Evolutionary conservation across 805 yeast species (phyloP).

Genomic region (Metschnikowia reukaufii): DNA sequence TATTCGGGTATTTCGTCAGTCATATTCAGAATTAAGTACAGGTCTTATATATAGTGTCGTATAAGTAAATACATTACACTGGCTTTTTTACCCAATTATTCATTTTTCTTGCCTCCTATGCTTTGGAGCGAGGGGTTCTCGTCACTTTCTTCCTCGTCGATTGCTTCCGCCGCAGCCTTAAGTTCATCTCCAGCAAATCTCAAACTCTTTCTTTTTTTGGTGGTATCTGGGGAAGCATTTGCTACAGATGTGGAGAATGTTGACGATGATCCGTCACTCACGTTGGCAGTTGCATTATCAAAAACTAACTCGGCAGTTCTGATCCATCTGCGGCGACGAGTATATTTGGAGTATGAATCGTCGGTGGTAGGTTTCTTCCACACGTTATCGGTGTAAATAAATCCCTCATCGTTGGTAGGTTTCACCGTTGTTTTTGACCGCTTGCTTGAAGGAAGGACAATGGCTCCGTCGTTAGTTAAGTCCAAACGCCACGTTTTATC

Average conservation of each 20-base stretch:
- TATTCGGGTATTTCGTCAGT: not conserved
- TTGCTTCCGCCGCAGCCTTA: constrained; percentile 1
- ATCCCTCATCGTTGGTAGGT: constrained; percentile 82
- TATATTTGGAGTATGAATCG: constrained; percentile 84
- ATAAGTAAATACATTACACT: not conserved
- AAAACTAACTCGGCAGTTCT: constrained; percentile 84
- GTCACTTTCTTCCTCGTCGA: constrained; percentile 3
- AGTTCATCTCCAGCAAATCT: constrained; percentile 37
- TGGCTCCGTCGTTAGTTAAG: constrained; percentile 81
- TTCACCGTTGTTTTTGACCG: constrained; percentile 57
- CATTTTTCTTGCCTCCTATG: constrained; percentile 10
- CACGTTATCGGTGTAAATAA: constrained; percentile 83
- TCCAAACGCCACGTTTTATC: constrained; percentile 92
- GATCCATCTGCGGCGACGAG: constrained; percentile 94
- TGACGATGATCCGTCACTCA: constrained; percentile 6
- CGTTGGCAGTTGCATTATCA: constrained; percentile 15
- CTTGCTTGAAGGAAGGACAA: constrained; percentile 65
- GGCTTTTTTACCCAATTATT: not conserved
- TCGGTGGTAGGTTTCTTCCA: constrained; percentile 92
- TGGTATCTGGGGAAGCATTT: constrained; percentile 7
- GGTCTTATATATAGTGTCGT: not conserved
- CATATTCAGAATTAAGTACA: constrained; percentile 4
- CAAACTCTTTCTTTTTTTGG: constrained; percentile 40
- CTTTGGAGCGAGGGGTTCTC: constrained; percentile 1
- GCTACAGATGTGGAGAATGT: constrained; percentile 6